phyloP scores from a whole-genome alignment of 2,329 filamentous ascomycete genomes.

The Rutstroemia sp. region DNA sequence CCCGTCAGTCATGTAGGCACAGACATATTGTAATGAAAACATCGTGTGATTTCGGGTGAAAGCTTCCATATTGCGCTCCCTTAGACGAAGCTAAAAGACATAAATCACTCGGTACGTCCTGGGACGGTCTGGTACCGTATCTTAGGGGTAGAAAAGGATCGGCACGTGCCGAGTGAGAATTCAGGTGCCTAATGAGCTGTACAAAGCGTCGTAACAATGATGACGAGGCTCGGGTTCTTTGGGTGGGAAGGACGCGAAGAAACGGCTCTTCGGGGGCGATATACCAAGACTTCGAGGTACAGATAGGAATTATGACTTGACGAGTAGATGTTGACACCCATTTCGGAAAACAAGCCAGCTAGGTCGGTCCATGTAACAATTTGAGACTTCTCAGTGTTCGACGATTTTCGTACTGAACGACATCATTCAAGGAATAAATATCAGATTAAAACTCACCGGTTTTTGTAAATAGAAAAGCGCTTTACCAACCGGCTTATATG shows the following conservation, averaged over 20 bases:
- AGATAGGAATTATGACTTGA: background rate
- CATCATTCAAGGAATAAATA: too few relatives aligned
- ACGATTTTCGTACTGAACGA: too few relatives aligned
- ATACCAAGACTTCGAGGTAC: background rate
- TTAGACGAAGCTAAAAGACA: too few relatives aligned
- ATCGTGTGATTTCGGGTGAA: too few relatives aligned
- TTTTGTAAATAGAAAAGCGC: background rate
- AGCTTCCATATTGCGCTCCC: too few relatives aligned
- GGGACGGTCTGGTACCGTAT: too few relatives aligned
- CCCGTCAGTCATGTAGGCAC: background rate
- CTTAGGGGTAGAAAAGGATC: background rate
- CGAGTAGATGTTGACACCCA: background rate
- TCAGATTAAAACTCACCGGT: background rate
- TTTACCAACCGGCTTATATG: too few relatives aligned
- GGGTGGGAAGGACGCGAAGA: background rate
- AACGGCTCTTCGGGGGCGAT: background rate
- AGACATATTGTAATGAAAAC: too few relatives aligned
- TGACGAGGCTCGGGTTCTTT: constrained; percentile 1
- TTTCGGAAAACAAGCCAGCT: too few relatives aligned
- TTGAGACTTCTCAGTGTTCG: background rate
- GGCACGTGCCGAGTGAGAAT: constrained; percentile 3
- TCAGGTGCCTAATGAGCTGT: constrained; percentile 2
- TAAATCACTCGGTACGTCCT: too few relatives aligned
- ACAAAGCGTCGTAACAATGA: constrained; percentile 5
- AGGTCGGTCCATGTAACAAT: background rate